Evolutionary conservation across 75 land plant species (phyloP).

Genomic region (Pinus albicaulis): DNA sequence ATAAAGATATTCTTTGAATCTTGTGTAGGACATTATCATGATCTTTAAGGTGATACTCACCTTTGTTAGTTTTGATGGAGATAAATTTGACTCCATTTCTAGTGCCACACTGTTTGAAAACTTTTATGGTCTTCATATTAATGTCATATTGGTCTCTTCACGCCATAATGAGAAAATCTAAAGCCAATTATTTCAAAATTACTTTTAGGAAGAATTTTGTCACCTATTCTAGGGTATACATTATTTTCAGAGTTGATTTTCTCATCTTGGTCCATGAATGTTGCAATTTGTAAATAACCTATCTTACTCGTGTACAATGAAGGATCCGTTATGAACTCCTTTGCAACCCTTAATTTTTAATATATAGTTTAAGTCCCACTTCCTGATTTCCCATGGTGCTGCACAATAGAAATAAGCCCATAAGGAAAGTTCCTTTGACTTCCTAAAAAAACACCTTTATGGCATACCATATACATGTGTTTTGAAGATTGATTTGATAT

Average conservation of each 20-base stretch:
- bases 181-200: conserved; percentile 52
- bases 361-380: conserved; percentile 87
- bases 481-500: background rate
- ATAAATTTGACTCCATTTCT: no score
- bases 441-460: background rate
- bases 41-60: no score
- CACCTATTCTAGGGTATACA: no score
- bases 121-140: no score
- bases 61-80: no score
- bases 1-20: no score
- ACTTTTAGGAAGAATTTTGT: no score
- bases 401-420: conserved; percentile 75
- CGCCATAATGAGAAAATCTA: conserved; percentile 69
- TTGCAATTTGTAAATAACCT: background rate
- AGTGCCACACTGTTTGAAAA: no score
- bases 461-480: background rate
- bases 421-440: conserved; percentile 28
- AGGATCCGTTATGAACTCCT: background rate
- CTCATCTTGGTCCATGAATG: conserved; percentile 2
- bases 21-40: no score
- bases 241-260: background rate
- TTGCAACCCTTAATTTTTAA: conserved; percentile 35
- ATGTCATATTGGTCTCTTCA: conserved; percentile 8
- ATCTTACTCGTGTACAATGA: background rate
- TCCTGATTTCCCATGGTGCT: conserved; percentile 68